Evolutionary conservation across 371 early-diverging fungal genomes (phyloP).

Genomic region (Mortierella sp.): DNA sequence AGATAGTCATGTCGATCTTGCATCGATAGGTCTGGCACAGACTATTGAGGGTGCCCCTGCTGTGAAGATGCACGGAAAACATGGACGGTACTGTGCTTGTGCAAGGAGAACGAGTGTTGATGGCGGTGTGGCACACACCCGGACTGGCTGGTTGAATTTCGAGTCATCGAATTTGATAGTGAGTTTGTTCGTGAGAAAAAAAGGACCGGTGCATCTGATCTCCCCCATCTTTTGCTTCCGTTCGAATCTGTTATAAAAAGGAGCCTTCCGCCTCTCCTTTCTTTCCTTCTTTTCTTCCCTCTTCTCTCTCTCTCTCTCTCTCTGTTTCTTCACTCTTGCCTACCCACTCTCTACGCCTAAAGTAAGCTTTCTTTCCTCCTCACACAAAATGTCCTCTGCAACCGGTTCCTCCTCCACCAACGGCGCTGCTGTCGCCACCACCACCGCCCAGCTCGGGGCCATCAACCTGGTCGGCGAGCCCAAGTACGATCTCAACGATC

Average conservation of each 20-base stretch:
- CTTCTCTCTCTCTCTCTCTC: neutral
- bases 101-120: too few relatives aligned
- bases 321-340: constrained; percentile 8
- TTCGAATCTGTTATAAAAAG: too few relatives aligned
- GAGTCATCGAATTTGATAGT: too few relatives aligned
- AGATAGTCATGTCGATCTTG: too few relatives aligned
- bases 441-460: constrained; percentile 40
- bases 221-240: neutral
- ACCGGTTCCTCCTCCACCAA: constrained; percentile 23
- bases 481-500: constrained; percentile 54
- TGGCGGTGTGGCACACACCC: too few relatives aligned
- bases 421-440: constrained; percentile 22
- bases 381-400: constrained; percentile 11
- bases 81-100: too few relatives aligned
- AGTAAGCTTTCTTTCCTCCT: neutral
- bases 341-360: neutral
- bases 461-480: constrained; percentile 51
- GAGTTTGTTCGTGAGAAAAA: too few relatives aligned
- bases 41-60: too few relatives aligned
- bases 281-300: neutral
- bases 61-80: too few relatives aligned
- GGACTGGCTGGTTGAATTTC: too few relatives aligned
- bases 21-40: too few relatives aligned
- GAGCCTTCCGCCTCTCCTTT: neutral
- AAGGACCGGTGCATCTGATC: neutral